Evolutionary conservation across 768 basidiomycete species (phyloP).

Genomic region (Rhodosporidiobolus sp.): DNA sequence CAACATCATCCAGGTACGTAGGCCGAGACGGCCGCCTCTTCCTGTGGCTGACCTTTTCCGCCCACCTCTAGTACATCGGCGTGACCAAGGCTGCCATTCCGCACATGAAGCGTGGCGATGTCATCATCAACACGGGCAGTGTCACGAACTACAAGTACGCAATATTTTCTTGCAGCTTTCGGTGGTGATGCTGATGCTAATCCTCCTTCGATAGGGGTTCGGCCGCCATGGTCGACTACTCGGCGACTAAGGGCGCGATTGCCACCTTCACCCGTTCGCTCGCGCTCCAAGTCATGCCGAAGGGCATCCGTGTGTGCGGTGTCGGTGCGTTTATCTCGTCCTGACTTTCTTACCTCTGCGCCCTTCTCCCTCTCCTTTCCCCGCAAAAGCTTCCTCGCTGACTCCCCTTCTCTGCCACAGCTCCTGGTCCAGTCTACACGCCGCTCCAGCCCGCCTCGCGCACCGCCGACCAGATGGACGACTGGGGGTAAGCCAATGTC

Average conservation of each 20-base stretch:
- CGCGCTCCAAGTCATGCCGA: slow-evolving; percentile 57
- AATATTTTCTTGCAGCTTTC: no score
- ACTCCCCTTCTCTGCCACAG: slow-evolving; percentile 37
- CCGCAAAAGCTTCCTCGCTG: not conserved
- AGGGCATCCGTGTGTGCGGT: slow-evolving; percentile 60
- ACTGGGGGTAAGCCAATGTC: slow-evolving; percentile 46
- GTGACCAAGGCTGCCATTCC: slow-evolving; percentile 58
- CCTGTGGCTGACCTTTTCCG: no score
- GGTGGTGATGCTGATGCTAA: no score
- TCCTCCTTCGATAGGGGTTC: no score
- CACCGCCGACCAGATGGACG: slow-evolving; percentile 59
- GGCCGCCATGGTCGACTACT: slow-evolving; percentile 39
- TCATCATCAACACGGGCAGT: slow-evolving; percentile 63
- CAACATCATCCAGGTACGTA: slow-evolving; percentile 63
- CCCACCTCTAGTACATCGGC: slow-evolving; percentile 62
- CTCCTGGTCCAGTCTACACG: slow-evolving; percentile 60
- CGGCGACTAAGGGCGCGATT: slow-evolving; percentile 61
- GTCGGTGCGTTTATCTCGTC: slow-evolving; percentile 43
- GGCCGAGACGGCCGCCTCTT: no score
- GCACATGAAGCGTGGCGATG: slow-evolving; percentile 59
- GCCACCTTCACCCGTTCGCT: slow-evolving; percentile 58
- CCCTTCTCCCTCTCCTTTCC: not conserved
- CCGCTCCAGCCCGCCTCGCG: slow-evolving; percentile 61
- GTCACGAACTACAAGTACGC: slow-evolving; percentile 61
- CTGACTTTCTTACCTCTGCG: no score